These are phyloP conservation scores for Diaporthe vaccinii DNA, from an alignment of 2,329 filamentous ascomycete genomes.

Conservation along the genomic window DNA sequence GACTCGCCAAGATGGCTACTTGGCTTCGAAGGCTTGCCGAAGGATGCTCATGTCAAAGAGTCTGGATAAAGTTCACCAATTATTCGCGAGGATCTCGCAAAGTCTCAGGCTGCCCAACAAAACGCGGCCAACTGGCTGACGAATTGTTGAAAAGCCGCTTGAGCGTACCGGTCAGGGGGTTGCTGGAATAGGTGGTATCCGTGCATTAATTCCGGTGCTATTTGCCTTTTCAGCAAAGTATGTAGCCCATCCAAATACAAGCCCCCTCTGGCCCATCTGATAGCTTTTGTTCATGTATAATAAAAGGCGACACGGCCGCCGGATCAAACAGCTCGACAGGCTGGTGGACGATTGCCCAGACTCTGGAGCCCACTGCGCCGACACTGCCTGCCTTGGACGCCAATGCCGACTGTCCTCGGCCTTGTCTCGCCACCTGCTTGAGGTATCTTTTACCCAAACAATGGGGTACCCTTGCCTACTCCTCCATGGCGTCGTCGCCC, in stretches of 20 bases:
- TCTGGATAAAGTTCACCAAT: background rate
- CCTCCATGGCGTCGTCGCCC: constrained; percentile 72
- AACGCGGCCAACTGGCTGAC: background rate
- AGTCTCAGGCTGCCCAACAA: no score
- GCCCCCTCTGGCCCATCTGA: background rate
- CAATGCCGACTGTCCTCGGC: background rate
- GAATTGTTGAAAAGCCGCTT: background rate
- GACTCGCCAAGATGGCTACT: background rate
- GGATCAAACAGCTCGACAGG: background rate
- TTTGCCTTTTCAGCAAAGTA: background rate
- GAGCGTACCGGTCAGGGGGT: background rate
- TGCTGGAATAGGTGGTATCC: background rate
- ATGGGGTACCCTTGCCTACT: constrained; percentile 74
- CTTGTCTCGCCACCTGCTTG: background rate
- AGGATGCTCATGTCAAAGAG: background rate
- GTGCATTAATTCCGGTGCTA: background rate
- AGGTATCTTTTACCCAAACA: constrained; percentile 45
- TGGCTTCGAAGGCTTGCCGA: background rate
- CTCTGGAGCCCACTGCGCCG: background rate
- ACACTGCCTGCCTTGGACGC: background rate
- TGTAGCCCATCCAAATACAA: constrained; percentile 3
- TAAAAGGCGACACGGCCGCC: no score
- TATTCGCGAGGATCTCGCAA: background rate
- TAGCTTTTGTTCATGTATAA: background rate
- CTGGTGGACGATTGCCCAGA: background rate